Evolutionary conservation across 192 early-diverging fungal species (phyloP).

Genomic region (Martensiomyces pterosporus): DNA sequence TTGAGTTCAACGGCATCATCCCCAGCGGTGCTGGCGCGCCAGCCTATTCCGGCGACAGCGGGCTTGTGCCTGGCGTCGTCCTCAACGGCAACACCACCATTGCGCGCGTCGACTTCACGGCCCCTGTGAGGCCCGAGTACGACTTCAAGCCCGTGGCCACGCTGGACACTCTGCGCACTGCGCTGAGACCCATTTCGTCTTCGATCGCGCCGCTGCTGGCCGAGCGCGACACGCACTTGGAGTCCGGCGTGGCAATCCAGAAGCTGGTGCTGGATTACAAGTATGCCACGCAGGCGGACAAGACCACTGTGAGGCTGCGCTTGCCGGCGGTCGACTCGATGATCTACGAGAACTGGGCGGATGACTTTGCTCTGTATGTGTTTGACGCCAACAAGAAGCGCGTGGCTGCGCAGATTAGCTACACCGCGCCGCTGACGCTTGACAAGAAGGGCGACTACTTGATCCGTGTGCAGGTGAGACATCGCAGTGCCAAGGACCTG

Average conservation of each 20-base stretch:
- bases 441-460: slow-evolving; percentile 78
- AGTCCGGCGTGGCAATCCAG: slow-evolving; percentile 62
- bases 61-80: slow-evolving; percentile 9
- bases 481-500: slow-evolving; percentile 62
- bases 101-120: slow-evolving; percentile 66
- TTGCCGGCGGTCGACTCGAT: slow-evolving; percentile 50
- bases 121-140: slow-evolving; percentile 71
- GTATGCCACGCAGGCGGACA: slow-evolving; percentile 56
- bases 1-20: slow-evolving; percentile 78
- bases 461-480: slow-evolving; percentile 73
- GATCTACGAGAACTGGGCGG: slow-evolving; percentile 79
- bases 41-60: slow-evolving; percentile 29
- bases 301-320: slow-evolving; percentile 36
- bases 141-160: slow-evolving; percentile 52
- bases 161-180: slow-evolving; percentile 60
- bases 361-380: slow-evolving; percentile 61
- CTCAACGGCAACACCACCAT: slow-evolving; percentile 50
- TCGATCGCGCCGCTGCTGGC: slow-evolving; percentile 58
- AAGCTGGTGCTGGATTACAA: slow-evolving; percentile 74
- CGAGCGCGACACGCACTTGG: slow-evolving; percentile 70
- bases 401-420: slow-evolving; percentile 66
- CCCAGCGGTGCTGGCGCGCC: slow-evolving; percentile 40
- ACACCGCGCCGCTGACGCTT: slow-evolving; percentile 65
- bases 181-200: slow-evolving; percentile 62
- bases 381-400: slow-evolving; percentile 80